These are phyloP conservation scores for Aspergillus persii DNA, from an alignment of 2,329 filamentous ascomycete species.

Conservation along the genomic window DNA sequence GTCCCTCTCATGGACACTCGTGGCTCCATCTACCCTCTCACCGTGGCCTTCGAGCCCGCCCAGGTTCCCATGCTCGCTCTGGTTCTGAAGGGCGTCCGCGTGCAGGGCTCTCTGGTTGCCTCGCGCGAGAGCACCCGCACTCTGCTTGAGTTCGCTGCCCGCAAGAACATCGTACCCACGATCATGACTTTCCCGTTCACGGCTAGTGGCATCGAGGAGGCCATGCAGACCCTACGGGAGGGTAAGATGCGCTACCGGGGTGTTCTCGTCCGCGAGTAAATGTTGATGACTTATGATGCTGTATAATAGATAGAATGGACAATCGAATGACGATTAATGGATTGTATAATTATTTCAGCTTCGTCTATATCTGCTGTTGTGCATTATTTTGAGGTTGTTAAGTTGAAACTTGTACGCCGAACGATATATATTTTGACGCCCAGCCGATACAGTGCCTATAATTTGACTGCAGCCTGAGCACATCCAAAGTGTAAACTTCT, in stretches of 20 bases:
- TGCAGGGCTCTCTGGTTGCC: constrained; percentile 64
- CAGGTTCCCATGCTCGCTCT: constrained; percentile 44
- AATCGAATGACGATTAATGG: background rate
- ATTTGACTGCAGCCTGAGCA: too few relatives aligned
- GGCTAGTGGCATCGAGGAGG: constrained; percentile 47
- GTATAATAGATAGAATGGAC: background rate
- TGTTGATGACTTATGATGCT: background rate
- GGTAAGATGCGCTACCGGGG: constrained; percentile 32
- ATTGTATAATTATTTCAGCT: background rate
- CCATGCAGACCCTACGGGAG: constrained; percentile 45
- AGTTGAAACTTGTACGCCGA: too few relatives aligned
- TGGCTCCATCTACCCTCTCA: constrained; percentile 29
- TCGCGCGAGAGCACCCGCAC: constrained; percentile 62
- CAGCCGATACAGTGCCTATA: too few relatives aligned
- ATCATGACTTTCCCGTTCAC: constrained; percentile 62
- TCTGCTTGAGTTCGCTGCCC: constrained; percentile 61
- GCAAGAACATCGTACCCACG: constrained; percentile 61
- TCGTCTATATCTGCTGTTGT: too few relatives aligned
- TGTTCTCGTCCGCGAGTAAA: constrained; percentile 36
- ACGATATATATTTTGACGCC: too few relatives aligned
- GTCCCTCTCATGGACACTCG: constrained; percentile 25
- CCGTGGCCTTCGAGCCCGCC: constrained; percentile 19
- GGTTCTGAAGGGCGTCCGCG: constrained; percentile 53
- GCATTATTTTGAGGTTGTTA: too few relatives aligned
- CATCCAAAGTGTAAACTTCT: too few relatives aligned